Evolutionary conservation across 208 protist species (phyloP).

Genomic region (Trichomonas vaginalis): DNA sequence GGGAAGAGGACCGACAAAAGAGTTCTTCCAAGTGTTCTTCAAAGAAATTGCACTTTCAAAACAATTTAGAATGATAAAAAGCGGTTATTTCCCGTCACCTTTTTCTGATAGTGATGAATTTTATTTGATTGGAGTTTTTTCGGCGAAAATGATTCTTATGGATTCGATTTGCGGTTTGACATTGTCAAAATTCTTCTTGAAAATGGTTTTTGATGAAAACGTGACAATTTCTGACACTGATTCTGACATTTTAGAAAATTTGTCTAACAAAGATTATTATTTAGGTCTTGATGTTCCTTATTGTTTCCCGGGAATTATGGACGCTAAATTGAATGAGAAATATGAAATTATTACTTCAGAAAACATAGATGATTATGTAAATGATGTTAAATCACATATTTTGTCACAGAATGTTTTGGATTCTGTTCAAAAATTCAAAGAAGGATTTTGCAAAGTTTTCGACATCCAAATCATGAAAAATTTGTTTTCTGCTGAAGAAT

Average conservation of each 20-base stretch:
- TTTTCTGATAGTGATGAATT: not conserved
- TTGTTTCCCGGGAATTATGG: not conserved
- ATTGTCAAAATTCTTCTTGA: not conserved
- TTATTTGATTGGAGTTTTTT: not conserved
- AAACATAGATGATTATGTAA: not conserved
- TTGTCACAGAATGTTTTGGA: not conserved
- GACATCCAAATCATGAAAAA: not conserved
- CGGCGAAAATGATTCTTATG: not conserved
- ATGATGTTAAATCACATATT: not conserved
- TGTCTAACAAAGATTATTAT: not conserved
- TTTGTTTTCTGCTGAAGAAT: not conserved
- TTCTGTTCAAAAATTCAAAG: not conserved
- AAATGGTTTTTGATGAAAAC: not conserved
- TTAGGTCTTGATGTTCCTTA: not conserved
- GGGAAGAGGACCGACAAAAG: not conserved
- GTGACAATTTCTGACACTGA: not conserved
- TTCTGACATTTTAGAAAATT: not conserved
- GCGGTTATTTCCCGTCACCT: not conserved
- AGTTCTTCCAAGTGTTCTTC: not conserved
- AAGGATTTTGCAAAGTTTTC: not conserved
- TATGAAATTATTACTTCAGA: not conserved
- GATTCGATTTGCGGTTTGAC: not conserved
- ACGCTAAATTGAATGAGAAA: not conserved
- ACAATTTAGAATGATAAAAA: not conserved
- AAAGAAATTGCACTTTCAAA: not conserved